Evolutionary conservation across 352 stramenopile species (phyloP), one percentile per base, ranked within the genome.

Genomic region (Pythium guiyangense): DNA sequence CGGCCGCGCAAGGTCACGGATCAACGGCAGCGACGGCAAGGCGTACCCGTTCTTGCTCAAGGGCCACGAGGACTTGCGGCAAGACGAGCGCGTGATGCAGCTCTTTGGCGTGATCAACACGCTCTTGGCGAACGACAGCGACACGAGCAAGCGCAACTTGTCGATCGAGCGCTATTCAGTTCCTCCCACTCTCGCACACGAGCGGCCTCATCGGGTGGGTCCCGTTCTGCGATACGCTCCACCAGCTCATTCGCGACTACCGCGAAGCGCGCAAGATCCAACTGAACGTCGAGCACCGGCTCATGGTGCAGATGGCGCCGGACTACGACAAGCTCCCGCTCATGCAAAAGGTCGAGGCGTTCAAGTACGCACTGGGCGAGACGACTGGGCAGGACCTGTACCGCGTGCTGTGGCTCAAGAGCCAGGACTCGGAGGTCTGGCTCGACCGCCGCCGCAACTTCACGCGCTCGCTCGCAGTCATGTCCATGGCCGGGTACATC

Each of bases 81-180:
- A 99, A 77, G 98, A 99, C 70, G 98, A 99, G 76, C 87, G 97
- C 57, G 97, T 99, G 15, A 99, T 99, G 98, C 98, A 99, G 78
- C 81, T 99, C 15, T 99, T 99, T 69, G 98, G 97, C 14, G 86
- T 99, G 27, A 98, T 99, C 49, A 99, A 99, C 87, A 98, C 96
- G 17, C 82, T 99, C 54, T 74, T 99, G 37, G 90, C 94, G 40
- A 98, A 98, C 67, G 97, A 99, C 70, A 87, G 92, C 51, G 83
- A 97, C 69, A 99, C 97, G 17, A 97, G 92, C 58, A 99, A 99
- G 64, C 95, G 98, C 43, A 98, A 99, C 64, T 70, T 99, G 54
- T 92, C 89, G 43, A 99, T 99, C 56, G 84, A 99, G 67, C 84
- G 97, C 44, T 99, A 99, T 77, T 95, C 96, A 3, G 98, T n/a